A percentile compares a stretch with the other conserved stretches of the same genome.
phyloP scores from a whole-genome alignment of 768 basidiomycete species.

The Chalciporus piperatus region DNA sequence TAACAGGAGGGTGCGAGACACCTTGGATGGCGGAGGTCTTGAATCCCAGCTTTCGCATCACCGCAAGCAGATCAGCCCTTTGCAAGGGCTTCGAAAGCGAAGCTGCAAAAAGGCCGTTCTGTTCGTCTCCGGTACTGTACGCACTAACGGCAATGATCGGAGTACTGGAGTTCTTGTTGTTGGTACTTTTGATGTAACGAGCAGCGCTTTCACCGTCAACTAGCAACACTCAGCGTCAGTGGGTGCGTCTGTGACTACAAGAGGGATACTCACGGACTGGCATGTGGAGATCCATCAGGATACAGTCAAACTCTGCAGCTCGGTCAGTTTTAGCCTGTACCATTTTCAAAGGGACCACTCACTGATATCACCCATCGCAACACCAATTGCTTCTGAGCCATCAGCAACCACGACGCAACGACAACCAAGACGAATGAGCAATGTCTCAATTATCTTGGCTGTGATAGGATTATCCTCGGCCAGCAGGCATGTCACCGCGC shows the following conservation, averaged over 20 bases:
- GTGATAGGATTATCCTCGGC: slow-evolving; percentile 99
- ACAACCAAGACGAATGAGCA: slow-evolving; percentile 91
- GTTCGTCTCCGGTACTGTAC: slow-evolving; percentile 73
- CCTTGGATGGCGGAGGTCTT: slow-evolving; percentile 75
- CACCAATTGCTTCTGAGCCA: slow-evolving; percentile 95
- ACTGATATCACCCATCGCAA: slow-evolving; percentile 98
- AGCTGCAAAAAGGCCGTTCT: slow-evolving; percentile 70
- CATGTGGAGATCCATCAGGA: slow-evolving; percentile 95
- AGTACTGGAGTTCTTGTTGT: slow-evolving; percentile 90
- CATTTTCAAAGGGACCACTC: slow-evolving; percentile 33
- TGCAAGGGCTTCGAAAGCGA: slow-evolving; percentile 87
- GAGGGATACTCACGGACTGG: slow-evolving; percentile 67
- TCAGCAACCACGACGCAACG: slow-evolving; percentile 94
- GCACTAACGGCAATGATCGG: slow-evolving; percentile 93
- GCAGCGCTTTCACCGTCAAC: slow-evolving; percentile 97
- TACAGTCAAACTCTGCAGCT: slow-evolving; percentile 84
- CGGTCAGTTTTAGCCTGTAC: slow-evolving; percentile 7
- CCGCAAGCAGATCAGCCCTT: slow-evolving; percentile 78
- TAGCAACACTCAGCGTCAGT: slow-evolving; percentile 25
- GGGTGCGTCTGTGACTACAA: neutral
- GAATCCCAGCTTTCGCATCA: slow-evolving; percentile 88
- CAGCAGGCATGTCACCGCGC: slow-evolving; percentile 89
- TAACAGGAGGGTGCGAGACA: slow-evolving; percentile 44
- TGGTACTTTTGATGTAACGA: slow-evolving; percentile 94
- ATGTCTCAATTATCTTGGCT: slow-evolving; percentile 93